Evolutionary conservation across 2,329 filamentous ascomycete genomes (phyloP).

Genomic region (Dryadomyces quercivorus): DNA sequence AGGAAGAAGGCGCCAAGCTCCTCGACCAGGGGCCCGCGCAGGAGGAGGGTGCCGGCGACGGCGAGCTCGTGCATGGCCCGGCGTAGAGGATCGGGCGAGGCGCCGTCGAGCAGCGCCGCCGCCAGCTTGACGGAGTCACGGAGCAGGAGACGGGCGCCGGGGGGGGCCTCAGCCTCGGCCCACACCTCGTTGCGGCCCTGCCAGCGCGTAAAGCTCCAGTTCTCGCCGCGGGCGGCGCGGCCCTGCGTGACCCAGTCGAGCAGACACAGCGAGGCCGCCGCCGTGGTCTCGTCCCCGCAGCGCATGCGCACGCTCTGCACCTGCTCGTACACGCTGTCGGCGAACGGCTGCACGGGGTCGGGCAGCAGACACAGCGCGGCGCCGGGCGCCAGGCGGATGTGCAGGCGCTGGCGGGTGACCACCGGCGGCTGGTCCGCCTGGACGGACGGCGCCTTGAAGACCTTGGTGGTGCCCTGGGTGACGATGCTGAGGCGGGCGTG

Average conservation of each 20-base stretch:
- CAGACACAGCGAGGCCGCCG: conserved; percentile 52
- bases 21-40: conserved; percentile 61
- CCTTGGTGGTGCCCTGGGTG: conserved; percentile 79
- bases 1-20: conserved; percentile 63
- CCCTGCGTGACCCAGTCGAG: conserved; percentile 94
- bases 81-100: conserved; percentile 20
- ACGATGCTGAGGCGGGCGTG: conserved; percentile 55
- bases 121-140: conserved; percentile 68
- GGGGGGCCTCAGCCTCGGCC: conserved; percentile 23
- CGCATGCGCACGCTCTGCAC: conserved; percentile 62
- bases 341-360: conserved; percentile 88
- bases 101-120: conserved; percentile 11
- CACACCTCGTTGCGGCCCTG: conserved; percentile 83
- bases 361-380: conserved; percentile 59
- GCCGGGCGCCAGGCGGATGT: conserved; percentile 34
- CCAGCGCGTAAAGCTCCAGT: conserved; percentile 76
- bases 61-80: conserved; percentile 63
- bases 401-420: conserved; percentile 45
- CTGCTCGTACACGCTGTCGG: conserved; percentile 72
- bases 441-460: conserved; percentile 62
- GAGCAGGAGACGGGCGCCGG: conserved; percentile 50
- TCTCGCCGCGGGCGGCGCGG: conserved; percentile 70
- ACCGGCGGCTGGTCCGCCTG: conserved; percentile 17
- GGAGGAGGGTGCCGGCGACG: conserved; percentile 73
- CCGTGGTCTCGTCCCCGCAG: conserved; percentile 10